Percentiles rank a stretch among this genome's conserved stretches.
phyloP scores from a whole-genome alignment of 2,329 filamentous ascomycete species.

The Knufia petricola region DNA sequence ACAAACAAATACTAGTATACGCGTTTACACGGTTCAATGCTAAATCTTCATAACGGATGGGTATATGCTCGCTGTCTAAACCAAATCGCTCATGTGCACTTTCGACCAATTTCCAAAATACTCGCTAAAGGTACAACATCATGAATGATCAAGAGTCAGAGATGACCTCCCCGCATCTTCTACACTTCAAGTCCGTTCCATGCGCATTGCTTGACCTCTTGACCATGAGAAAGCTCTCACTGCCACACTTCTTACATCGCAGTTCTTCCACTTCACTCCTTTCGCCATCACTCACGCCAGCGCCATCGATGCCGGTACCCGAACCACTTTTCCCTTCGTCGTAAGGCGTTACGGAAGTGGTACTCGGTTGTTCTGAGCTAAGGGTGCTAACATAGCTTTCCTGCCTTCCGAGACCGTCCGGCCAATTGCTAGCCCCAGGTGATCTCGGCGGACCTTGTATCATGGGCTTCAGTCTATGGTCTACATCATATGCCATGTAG shows the following conservation, averaged over 20 bases:
- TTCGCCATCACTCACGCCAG: neutral
- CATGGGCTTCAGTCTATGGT: conserved; percentile 18
- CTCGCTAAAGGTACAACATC: too few relatives aligned
- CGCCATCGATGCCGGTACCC: neutral
- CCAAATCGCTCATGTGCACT: too few relatives aligned
- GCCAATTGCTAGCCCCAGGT: conserved; percentile 13
- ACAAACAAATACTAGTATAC: too few relatives aligned
- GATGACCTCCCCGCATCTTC: conserved; percentile 16
- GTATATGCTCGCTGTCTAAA: too few relatives aligned
- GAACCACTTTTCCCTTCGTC: neutral
- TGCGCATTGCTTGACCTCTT: conserved; percentile 8
- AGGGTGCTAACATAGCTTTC: conserved; percentile 19
- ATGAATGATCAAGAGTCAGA: too few relatives aligned
- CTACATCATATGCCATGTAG: conserved; percentile 19
- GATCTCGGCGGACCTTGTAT: conserved; percentile 16
- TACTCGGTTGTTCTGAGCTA: conserved; percentile 18
- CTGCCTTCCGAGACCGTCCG: conserved; percentile 15
- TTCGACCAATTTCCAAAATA: too few relatives aligned
- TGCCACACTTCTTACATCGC: conserved; percentile 20
- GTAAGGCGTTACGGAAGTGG: conserved; percentile 7
- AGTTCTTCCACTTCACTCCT: conserved; percentile 16
- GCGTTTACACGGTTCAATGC: too few relatives aligned
- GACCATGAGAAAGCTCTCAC: conserved; percentile 18
- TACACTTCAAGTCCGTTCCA: conserved; percentile 18
- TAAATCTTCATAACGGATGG: too few relatives aligned